phyloP scores from a whole-genome alignment of 1,284 basidiomycete genomes.

The Cystobasidiaceae sp. region DNA sequence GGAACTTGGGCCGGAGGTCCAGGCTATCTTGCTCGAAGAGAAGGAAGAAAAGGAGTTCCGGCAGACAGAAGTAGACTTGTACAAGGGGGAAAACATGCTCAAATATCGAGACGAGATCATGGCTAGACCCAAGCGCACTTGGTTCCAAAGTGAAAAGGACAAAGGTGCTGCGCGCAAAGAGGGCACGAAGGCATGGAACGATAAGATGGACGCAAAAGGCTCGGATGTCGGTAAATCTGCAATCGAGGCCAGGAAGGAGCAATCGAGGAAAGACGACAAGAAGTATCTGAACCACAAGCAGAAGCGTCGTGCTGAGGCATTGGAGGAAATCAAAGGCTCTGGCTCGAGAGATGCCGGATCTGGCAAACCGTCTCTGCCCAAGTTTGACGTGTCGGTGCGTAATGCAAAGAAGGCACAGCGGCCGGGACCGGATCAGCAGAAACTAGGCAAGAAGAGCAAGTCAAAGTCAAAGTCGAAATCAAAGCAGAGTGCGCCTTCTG shows the following conservation, averaged over 20 bases:
- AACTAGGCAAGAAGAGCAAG: no score
- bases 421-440: background rate
- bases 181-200: slow-evolving; percentile 38
- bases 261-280: slow-evolving; percentile 33
- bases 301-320: slow-evolving; percentile 77
- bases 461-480: background rate
- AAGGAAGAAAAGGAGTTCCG: slow-evolving; percentile 93
- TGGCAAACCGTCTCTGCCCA: slow-evolving; percentile 4
- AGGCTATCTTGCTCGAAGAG: slow-evolving; percentile 81
- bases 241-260: slow-evolving; percentile 1
- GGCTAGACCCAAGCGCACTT: slow-evolving; percentile 86
- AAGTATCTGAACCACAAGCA: slow-evolving; percentile 69
- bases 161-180: slow-evolving; percentile 69
- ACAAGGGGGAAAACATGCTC: slow-evolving; percentile 92
- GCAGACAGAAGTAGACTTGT: slow-evolving; percentile 91
- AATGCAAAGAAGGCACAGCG: slow-evolving; percentile 18
- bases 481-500: background rate
- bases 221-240: slow-evolving; percentile 26
- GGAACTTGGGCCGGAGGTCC: slow-evolving; percentile 69
- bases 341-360: no score
- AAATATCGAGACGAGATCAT: slow-evolving; percentile 93
- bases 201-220: slow-evolving; percentile 34
- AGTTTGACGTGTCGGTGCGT: background rate
- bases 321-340: slow-evolving; percentile 62
- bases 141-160: slow-evolving; percentile 91